phyloP scores from a whole-genome alignment of 1,284 basidiomycete genomes.

The Malassezia vespertilionis region DNA sequence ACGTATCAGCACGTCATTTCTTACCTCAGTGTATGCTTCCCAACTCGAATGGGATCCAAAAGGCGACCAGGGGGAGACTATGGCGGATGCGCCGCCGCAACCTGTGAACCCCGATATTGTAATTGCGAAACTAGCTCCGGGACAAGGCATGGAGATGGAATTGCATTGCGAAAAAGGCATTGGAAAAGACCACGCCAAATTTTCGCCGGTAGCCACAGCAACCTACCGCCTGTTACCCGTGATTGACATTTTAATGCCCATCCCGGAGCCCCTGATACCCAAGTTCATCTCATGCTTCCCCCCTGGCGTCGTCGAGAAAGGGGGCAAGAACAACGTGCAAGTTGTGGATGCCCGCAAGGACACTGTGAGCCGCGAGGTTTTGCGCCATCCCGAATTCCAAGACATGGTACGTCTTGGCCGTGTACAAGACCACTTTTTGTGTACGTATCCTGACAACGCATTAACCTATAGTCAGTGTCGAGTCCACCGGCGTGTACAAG shows the following conservation, averaged over 20 bases:
- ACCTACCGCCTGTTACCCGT: constrained; percentile 85
- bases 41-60: constrained; percentile 72
- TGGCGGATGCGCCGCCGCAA: constrained; percentile 54
- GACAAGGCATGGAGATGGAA: constrained; percentile 72
- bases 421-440: constrained; percentile 86
- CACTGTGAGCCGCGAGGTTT: constrained; percentile 81
- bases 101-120: constrained; percentile 77
- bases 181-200: constrained; percentile 96
- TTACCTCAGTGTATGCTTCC: constrained; percentile 58
- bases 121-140: constrained; percentile 83
- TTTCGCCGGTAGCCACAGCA: constrained; percentile 67
- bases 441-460: constrained; percentile 49
- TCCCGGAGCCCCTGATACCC: constrained; percentile 55
- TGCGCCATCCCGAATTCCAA: constrained; percentile 81
- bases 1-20: constrained; percentile 36
- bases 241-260: constrained; percentile 65
- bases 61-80: constrained; percentile 61
- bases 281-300: constrained; percentile 84
- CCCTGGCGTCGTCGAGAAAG: constrained; percentile 70
- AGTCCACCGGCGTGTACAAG: constrained; percentile 76
- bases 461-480: constrained; percentile 58
- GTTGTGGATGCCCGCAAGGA: constrained; percentile 65
- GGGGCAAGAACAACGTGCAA: constrained; percentile 54
- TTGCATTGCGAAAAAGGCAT: constrained; percentile 86
- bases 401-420: constrained; percentile 72